Conservation (phyloP, 2,329 filamentous ascomycete genomes). For the Sodiomyces alkalinus region DNA sequence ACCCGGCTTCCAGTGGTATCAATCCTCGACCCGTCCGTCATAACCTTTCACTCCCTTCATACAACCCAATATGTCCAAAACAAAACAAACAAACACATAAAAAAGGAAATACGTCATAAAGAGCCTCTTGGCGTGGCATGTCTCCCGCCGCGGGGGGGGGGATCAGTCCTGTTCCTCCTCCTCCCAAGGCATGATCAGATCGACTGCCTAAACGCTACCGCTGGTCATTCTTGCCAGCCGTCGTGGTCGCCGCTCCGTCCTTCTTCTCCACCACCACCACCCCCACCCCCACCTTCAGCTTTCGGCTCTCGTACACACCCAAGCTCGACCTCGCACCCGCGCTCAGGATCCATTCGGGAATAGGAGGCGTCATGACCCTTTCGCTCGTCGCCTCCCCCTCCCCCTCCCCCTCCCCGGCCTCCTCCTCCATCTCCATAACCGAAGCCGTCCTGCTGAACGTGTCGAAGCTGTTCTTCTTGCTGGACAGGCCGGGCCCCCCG, state of each 20-base stretch:
- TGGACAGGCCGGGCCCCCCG: constrained; percentile 36
- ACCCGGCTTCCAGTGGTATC: too few species aligned
- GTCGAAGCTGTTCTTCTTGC: constrained; percentile 33
- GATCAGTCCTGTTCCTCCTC: not conserved
- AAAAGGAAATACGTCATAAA: too few species aligned
- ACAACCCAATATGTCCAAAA: too few species aligned
- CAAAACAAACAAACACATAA: too few species aligned
- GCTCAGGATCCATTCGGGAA: constrained; percentile 45
- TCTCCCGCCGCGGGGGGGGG: not conserved
- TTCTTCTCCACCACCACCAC: too few species aligned
- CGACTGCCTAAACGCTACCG: too few species aligned
- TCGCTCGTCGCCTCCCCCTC: constrained; percentile 16
- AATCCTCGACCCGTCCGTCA: too few species aligned
- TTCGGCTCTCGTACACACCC: constrained; percentile 27
- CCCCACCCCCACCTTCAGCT: constrained; percentile 10
- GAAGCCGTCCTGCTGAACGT: constrained; percentile 18
- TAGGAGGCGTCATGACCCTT: constrained; percentile 40
- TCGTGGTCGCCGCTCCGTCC: too few species aligned
- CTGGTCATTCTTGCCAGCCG: too few species aligned
- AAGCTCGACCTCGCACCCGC: constrained; percentile 35
- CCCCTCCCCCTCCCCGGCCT: constrained; percentile 10
- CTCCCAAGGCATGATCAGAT: too few species aligned
- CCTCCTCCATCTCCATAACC: constrained; percentile 11
- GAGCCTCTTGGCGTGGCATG: too few species aligned
- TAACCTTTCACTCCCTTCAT: too few species aligned